A percentile compares a stretch with the other conserved stretches of the same genome.
phyloP scores from a whole-genome alignment of 2,329 filamentous ascomycete genomes.

The Colletotrichum orchidophilum region DNA sequence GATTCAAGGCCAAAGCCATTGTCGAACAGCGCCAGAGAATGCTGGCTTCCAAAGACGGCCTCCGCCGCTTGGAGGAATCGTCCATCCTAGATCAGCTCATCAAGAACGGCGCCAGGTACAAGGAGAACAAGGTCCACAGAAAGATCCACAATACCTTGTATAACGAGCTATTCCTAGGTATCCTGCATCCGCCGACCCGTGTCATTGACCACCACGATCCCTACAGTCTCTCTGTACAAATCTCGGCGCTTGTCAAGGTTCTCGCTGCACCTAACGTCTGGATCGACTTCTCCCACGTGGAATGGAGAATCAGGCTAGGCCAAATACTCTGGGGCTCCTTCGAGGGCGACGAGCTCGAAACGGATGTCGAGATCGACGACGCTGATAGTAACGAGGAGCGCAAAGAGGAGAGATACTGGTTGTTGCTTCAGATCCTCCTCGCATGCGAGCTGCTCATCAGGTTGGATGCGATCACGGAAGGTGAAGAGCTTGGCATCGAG shows the following conservation, averaged over 20 bases:
- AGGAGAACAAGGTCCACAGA: conserved; percentile 60
- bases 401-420: conserved; percentile 72
- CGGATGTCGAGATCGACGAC: conserved; percentile 61
- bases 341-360: conserved; percentile 61
- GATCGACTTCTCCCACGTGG: conserved; percentile 78
- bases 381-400: conserved; percentile 59
- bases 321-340: conserved; percentile 74
- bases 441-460: conserved; percentile 73
- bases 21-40: conserved; percentile 67
- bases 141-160: conserved; percentile 61
- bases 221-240: conserved; percentile 74
- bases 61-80: conserved; percentile 66
- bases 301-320: conserved; percentile 78
- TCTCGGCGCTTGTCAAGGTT: conserved; percentile 72
- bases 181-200: conserved; percentile 65
- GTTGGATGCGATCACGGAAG: conserved; percentile 69
- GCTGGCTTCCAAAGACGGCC: conserved; percentile 60
- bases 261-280: conserved; percentile 73
- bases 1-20: conserved; percentile 63
- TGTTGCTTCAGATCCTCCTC: conserved; percentile 72
- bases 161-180: conserved; percentile 68
- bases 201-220: conserved; percentile 67
- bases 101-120: conserved; percentile 64
- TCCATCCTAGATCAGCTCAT: conserved; percentile 67
- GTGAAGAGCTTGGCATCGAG: conserved; percentile 63